Evolutionary conservation across 2,329 filamentous ascomycete species (phyloP).

Genomic region (Sodiomyces alkalinus): DNA sequence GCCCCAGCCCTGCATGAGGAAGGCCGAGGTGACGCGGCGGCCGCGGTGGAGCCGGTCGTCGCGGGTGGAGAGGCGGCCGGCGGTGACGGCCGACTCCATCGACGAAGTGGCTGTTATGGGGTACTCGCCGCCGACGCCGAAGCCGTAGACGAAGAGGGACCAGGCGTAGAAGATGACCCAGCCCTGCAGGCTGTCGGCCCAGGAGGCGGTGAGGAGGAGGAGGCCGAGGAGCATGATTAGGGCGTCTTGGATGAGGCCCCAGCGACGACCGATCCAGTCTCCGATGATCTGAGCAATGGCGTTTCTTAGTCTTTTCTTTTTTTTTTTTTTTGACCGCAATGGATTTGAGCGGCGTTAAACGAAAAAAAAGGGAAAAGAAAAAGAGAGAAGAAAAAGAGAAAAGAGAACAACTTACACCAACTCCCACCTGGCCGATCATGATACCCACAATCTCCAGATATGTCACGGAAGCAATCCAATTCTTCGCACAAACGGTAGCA

Average conservation of each 20-base stretch:
- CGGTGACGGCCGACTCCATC: constrained; percentile 79
- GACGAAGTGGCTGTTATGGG: constrained; percentile 93
- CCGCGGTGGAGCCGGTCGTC: constrained; percentile 92
- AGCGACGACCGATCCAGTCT: constrained; percentile 75
- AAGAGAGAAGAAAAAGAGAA: not conserved
- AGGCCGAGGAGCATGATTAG: constrained; percentile 86
- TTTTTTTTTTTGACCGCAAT: too few species aligned
- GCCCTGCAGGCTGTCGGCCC: constrained; percentile 74
- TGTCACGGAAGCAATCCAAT: constrained; percentile 73
- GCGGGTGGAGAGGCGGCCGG: constrained; percentile 75
- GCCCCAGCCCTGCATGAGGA: constrained; percentile 97
- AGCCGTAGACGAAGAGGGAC: constrained; percentile 67
- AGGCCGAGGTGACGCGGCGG: constrained; percentile 87
- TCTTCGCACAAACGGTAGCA: constrained; percentile 50
- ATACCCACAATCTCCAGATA: constrained; percentile 92
- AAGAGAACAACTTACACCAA: constrained; percentile 45
- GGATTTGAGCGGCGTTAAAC: too few species aligned
- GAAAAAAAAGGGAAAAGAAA: too few species aligned
- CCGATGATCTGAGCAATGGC: constrained; percentile 41
- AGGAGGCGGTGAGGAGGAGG: constrained; percentile 79
- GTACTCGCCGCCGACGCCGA: constrained; percentile 72
- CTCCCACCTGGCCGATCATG: constrained; percentile 80
- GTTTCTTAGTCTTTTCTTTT: constrained; percentile 1
- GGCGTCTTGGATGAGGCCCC: constrained; percentile 91
- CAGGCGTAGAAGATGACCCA: constrained; percentile 97